Evolutionary conservation across 495 filamentous ascomycete species (phyloP).

Genomic region (Lasiosphaeria miniovina): DNA sequence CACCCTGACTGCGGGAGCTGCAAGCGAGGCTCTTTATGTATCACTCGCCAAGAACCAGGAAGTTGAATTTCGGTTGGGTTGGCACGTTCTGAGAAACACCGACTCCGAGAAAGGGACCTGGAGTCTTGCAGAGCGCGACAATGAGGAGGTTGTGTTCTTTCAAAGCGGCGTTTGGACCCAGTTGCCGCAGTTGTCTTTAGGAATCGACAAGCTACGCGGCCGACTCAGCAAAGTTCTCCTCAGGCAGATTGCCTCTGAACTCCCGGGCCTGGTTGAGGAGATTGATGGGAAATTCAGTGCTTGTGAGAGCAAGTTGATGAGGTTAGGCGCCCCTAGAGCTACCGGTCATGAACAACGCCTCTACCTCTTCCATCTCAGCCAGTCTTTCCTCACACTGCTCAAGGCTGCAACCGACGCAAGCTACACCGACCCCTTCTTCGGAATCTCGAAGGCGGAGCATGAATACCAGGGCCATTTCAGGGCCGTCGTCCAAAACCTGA

Average conservation of each 20-base stretch:
- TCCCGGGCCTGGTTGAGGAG: constrained; percentile 59
- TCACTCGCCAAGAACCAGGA: constrained; percentile 59
- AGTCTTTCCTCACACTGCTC: constrained; percentile 47
- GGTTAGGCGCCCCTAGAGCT: constrained; percentile 49
- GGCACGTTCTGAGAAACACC: constrained; percentile 69
- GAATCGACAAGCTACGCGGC: constrained; percentile 48
- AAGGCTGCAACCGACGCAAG: constrained; percentile 53
- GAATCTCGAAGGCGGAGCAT: constrained; percentile 31
- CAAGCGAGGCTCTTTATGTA: constrained; percentile 50
- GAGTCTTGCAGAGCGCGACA: constrained; percentile 38
- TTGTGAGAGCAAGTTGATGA: constrained; percentile 33
- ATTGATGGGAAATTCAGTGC: constrained; percentile 42
- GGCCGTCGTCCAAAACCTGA: constrained; percentile 57
- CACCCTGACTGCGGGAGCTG: constrained; percentile 45
- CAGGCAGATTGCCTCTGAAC: constrained; percentile 51
- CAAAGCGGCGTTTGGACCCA: constrained; percentile 39
- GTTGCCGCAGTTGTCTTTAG: constrained; percentile 27
- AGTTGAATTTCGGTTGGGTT: constrained; percentile 60
- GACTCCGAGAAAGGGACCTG: constrained; percentile 45
- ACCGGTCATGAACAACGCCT: constrained; percentile 48
- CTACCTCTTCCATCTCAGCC: constrained; percentile 53
- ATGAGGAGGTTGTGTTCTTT: constrained; percentile 43
- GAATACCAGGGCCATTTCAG: constrained; percentile 55
- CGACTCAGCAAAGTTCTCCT: constrained; percentile 58
- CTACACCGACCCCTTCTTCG: constrained; percentile 58